Base-by-base conservation (phyloP, 1,284 basidiomycete species). In the Naganishia cerealis region DNA sequence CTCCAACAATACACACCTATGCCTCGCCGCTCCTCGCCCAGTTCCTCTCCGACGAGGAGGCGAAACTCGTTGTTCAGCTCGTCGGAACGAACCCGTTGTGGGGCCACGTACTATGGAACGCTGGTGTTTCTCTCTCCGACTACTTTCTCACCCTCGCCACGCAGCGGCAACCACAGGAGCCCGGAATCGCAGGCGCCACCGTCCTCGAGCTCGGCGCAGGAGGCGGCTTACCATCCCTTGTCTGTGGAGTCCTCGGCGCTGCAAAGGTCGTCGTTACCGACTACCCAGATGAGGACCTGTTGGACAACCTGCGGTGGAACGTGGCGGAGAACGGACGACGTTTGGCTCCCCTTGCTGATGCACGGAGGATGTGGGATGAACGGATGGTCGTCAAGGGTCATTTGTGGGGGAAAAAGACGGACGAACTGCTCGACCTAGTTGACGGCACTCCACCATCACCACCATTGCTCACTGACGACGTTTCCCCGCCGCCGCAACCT, bases 181-280 rank as follows among this genome's bases (percentile, higher is more conserved):
- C 84, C 0, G 72, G 83, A 3, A 77, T 81, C 8, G 65, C 72
- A 9, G 80, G 75, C 16, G 82, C 81, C 66, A 81, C 78, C 36
- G 87, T 97, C 0, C 82, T 98, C 1, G 95, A 99, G 78, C 86
- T 98, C 0, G 95, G 95, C 0, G 95, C 95, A 0, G 95, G 93
- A 0, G 93, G 92, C 1, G 94, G 88, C 0, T 81, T 98, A 18
- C 95, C 95, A 0, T 87, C 90, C 2, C 83, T 97, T 15, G 86
- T 92, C 0, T 82, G 87, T 0, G 86, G 84, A 0, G 84, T 88
- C 46, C 88, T 88, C 65, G 89, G 88, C 0, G 91, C 91, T 0
- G 33, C 15, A 3, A 72, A 75, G 48, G 73, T 82, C 3, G 85
- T 95, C 0, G 81, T 94, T 33, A 96, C 95, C 0, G 95, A 99